A percentile compares a stretch with the other conserved stretches of the same genome.
These are phyloP conservation scores for Quercus berberidifolia DNA, from an alignment of 306 rosid genomes.

Conservation along the genomic window DNA sequence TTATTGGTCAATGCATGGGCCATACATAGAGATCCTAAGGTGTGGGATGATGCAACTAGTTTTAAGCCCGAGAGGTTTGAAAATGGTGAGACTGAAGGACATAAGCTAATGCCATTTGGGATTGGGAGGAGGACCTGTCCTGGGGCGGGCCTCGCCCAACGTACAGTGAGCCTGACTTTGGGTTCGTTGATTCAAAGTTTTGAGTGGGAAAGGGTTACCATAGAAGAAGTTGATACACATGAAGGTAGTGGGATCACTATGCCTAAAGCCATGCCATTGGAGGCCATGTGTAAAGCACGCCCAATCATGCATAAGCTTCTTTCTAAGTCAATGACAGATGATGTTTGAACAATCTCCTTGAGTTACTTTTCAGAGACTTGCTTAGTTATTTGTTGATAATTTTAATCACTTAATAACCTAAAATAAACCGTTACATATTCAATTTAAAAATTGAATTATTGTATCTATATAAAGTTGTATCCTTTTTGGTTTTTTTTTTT, in stretches of 20 bases:
- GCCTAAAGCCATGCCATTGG: slow-evolving; percentile 33
- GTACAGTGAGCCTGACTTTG: background rate
- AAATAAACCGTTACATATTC: too few species aligned
- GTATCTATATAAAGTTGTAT: too few species aligned
- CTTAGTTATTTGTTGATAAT: too few species aligned
- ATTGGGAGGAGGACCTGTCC: background rate
- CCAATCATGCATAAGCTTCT: slow-evolving; percentile 2
- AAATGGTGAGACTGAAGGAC: background rate
- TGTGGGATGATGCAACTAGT: slow-evolving; percentile 29
- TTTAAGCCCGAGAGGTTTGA: slow-evolving; percentile 33
- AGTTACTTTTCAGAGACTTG: background rate
- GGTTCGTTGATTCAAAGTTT: slow-evolving; percentile 37
- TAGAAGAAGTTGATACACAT: slow-evolving; percentile 23
- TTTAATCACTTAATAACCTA: too few species aligned
- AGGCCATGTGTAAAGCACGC: slow-evolving; percentile 33
- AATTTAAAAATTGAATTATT: too few species aligned
- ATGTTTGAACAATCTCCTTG: background rate
- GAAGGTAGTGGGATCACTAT: slow-evolving; percentile 31
- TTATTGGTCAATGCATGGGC: slow-evolving; percentile 38
- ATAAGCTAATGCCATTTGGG: slow-evolving; percentile 27
- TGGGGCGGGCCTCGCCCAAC: background rate
- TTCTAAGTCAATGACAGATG: background rate
- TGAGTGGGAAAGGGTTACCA: slow-evolving; percentile 34
- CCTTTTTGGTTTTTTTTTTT: too few species aligned
- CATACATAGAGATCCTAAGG: slow-evolving; percentile 29